These are phyloP conservation scores for Puccinia coronata DNA, from an alignment of 1,284 basidiomycete species.

Conservation along the genomic window DNA sequence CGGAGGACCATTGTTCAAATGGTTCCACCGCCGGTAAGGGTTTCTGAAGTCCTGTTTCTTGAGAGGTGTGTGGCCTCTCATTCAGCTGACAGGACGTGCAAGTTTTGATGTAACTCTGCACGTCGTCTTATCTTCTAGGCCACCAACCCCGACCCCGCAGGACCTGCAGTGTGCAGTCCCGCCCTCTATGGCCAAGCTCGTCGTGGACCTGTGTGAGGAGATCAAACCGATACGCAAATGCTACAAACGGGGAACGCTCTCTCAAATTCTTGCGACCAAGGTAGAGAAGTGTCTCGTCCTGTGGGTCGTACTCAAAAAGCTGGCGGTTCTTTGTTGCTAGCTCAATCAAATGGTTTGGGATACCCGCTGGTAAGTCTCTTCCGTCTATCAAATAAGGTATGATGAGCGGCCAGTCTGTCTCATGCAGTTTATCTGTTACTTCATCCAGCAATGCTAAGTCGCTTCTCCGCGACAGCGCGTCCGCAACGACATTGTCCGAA, in stretches of 20 bases:
- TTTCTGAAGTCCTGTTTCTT: no score
- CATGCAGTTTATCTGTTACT: background rate
- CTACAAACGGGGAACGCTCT: background rate
- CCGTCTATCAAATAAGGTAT: background rate
- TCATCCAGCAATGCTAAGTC: no score
- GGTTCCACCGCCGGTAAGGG: no score
- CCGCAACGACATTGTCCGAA: no score
- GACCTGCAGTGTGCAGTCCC: no score
- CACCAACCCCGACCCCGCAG: no score
- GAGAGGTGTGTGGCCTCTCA: no score
- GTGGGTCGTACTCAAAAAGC: background rate
- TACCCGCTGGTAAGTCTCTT: background rate
- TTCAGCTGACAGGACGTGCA: no score
- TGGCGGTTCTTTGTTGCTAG: background rate
- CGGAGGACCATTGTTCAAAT: no score
- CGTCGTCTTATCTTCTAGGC: no score
- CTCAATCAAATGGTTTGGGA: background rate
- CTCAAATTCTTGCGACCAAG: background rate
- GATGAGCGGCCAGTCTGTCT: conserved; percentile 16
- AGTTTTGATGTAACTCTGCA: no score
- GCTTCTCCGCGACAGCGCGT: no score
- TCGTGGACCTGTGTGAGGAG: background rate
- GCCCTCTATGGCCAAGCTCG: background rate
- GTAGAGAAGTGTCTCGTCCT: background rate
- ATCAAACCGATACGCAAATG: background rate